A percentile compares a stretch with the other conserved stretches of the same genome.
Evolutionary conservation across 495 filamentous ascomycete species (phyloP).

Genomic region (Hyaloscypha bicolor): DNA sequence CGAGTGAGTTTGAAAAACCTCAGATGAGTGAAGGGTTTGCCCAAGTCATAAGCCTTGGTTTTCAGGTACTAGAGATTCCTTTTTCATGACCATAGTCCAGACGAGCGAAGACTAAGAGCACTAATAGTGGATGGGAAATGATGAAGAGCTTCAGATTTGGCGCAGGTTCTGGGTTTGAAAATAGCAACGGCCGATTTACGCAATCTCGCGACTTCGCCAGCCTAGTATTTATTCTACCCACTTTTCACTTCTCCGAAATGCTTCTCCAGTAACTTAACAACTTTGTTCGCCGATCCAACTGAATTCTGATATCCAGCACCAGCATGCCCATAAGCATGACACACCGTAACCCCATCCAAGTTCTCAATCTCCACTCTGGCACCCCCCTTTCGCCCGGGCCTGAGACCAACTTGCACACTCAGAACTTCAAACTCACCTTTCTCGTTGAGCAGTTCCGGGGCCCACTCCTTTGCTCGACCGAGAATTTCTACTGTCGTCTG

Average conservation of each 20-base stretch:
- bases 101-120: too few relatives aligned
- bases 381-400: neutral
- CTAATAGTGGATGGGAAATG: too few relatives aligned
- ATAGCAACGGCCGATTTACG: too few relatives aligned
- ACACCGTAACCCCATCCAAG: neutral
- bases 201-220: too few relatives aligned
- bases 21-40: too few relatives aligned
- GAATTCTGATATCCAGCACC: constrained; percentile 2
- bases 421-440: constrained; percentile 4
- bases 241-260: neutral
- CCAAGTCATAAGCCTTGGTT: too few relatives aligned
- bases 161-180: too few relatives aligned
- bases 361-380: neutral
- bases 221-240: too few relatives aligned
- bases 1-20: too few relatives aligned
- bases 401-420: constrained; percentile 3
- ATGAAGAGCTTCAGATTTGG: too few relatives aligned
- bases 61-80: too few relatives aligned
- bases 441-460: constrained; percentile 1
- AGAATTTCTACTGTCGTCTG: neutral
- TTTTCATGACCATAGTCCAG: too few relatives aligned
- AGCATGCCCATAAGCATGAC: constrained; percentile 6
- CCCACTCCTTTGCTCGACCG: neutral
- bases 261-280: neutral
- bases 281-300: constrained; percentile 2